These are phyloP conservation scores for Ceratobasidium sp. DNA, from an alignment of 1,284 basidiomycete genomes.

Conservation along the genomic window DNA sequence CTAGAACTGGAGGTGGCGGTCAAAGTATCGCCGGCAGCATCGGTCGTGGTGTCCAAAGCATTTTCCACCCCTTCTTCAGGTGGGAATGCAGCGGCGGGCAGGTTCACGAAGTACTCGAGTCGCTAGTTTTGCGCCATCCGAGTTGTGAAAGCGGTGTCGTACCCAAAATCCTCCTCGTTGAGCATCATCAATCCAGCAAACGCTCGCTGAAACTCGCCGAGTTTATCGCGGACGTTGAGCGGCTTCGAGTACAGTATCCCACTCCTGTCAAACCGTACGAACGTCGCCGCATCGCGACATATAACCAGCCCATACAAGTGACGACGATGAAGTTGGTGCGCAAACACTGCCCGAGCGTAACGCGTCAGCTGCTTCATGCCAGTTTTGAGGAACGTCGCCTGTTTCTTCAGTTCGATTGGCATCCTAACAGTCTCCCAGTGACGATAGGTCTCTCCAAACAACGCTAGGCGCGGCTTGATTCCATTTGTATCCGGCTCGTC, in stretches of 20 bases:
- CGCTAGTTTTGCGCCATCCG: not conserved
- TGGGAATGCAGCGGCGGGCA: not conserved
- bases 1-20: not conserved
- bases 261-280: slow-evolving; percentile 20
- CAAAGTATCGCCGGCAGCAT: not conserved
- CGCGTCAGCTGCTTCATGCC: slow-evolving; percentile 20
- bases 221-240: not conserved
- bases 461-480: slow-evolving; percentile 8
- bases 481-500: not conserved
- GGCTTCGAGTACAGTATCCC: slow-evolving; percentile 7
- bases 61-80: too few relatives aligned
- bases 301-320: slow-evolving; percentile 14
- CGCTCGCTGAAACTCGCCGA: not conserved
- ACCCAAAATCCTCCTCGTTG: not conserved
- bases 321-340: slow-evolving; percentile 24
- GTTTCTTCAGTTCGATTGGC: slow-evolving; percentile 20
- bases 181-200: slow-evolving; percentile 12
- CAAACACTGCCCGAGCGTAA: slow-evolving; percentile 19
- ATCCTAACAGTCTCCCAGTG: slow-evolving; percentile 34
- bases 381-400: not conserved
- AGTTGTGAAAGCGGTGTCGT: slow-evolving; percentile 6
- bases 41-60: too few relatives aligned
- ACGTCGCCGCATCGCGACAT: not conserved
- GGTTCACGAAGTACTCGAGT: slow-evolving; percentile 17
- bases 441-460: not conserved